These are phyloP conservation scores for Neurospora tetraspora DNA, from an alignment of 495 filamentous ascomycete species.

Conservation along the genomic window DNA sequence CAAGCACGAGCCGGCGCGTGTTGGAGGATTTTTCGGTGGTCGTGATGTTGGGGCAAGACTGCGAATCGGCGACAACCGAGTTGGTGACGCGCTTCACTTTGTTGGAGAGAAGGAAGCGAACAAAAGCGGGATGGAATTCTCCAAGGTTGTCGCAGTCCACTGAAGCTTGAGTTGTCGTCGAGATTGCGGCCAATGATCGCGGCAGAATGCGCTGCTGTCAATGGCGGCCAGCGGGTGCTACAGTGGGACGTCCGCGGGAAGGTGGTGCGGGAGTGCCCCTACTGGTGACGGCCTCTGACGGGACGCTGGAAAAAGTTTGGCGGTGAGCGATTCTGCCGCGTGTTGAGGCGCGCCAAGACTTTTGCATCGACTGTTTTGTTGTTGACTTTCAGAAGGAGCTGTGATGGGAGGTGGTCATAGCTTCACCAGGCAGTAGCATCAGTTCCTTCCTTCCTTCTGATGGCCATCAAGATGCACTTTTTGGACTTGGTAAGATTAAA, in stretches of 20 bases:
- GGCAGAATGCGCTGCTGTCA: constrained; percentile 10
- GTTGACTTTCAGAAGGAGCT: neutral
- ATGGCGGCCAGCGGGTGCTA: constrained; percentile 2
- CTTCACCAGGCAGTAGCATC: constrained; percentile 1
- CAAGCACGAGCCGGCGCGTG: neutral
- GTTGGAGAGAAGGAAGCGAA: neutral
- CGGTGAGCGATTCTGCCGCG: constrained; percentile 23
- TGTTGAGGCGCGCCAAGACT: neutral
- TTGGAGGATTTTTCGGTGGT: neutral
- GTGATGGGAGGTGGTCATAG: constrained; percentile 2
- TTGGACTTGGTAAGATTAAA: neutral
- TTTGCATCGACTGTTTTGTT: neutral
- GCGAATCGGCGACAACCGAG: neutral
- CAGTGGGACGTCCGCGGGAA: neutral
- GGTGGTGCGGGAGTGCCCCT: neutral
- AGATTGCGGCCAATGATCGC: neutral
- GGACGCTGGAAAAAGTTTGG: constrained; percentile 16
- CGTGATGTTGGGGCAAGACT: neutral
- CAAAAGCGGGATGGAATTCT: neutral
- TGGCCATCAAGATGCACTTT: neutral
- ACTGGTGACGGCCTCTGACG: neutral
- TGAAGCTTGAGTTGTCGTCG: neutral
- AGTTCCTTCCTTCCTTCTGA: neutral
- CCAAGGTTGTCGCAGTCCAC: neutral
- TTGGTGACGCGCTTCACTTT: neutral